Base-by-base conservation (phyloP, 2,329 filamentous ascomycete species). In the Epichloe uncinata region DNA sequence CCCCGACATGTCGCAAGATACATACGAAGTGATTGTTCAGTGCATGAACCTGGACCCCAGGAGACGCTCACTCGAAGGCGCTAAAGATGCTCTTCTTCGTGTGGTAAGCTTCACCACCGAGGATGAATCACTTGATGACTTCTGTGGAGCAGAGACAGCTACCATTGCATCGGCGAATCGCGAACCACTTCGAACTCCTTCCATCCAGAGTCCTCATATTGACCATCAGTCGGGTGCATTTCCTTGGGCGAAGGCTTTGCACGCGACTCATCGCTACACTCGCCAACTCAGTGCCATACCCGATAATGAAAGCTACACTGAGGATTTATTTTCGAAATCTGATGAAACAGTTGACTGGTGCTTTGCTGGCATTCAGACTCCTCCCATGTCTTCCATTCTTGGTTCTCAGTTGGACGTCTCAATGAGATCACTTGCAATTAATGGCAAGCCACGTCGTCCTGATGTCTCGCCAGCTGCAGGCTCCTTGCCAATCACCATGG, bases 1-100 rank as follows among this genome's bases (percentile, higher is more conserved):
- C 68, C 90, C 93, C 38, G 90, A 87, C 67, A 95, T 98, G 91
- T 97, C 91, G 46, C 88, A 95, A 66, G 93, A 98, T 67, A 96
- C 93, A 0, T 98, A 87, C 62, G 89, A 96, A 67, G 87, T 98
- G 57, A 81, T 98, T 67, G 81, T 84, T 48, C 79, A 95, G 69
- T 94, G 87, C 66, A 80, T 98, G 79, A 87, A 87, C 60, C 71
- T 98, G 58, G 91, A 98, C 63, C 93, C 93, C 12, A 79, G 77
- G 66, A 94, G 89, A 74, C 85, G 93, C 50, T 94, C 90, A 35
- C 73, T 98, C 45, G 72, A 77, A 34, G 86, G 80, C 53, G 82
- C 88, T 53, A 87, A 87, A 57, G 79, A 87, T 47, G 86, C 87
- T 48, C 79, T 98, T 35, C 70, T 82, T 55, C 84, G 86, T 48